phyloP scores from a whole-genome alignment of 495 filamentous ascomycete genomes.

The Ramalina intermedia region DNA sequence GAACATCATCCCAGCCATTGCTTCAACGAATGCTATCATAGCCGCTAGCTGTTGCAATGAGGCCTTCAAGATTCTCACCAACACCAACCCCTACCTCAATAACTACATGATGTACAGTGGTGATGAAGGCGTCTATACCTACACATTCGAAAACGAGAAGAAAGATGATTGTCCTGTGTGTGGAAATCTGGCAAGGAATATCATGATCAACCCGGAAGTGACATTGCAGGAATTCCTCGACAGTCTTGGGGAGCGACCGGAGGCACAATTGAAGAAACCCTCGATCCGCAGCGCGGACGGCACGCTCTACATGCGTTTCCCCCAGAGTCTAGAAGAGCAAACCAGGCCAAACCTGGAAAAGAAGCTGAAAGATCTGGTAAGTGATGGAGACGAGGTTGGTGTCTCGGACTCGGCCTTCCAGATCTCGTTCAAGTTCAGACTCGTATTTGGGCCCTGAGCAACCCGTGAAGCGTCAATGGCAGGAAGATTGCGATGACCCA shows the following conservation, averaged over 20 bases:
- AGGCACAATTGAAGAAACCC: constrained; percentile 81
- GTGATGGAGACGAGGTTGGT: constrained; percentile 57
- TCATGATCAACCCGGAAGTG: constrained; percentile 52
- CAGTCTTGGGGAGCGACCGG: constrained; percentile 64
- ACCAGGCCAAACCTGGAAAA: constrained; percentile 69
- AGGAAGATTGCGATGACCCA: not conserved
- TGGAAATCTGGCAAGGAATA: constrained; percentile 59
- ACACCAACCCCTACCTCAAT: constrained; percentile 62
- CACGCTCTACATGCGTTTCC: constrained; percentile 81
- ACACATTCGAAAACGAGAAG: constrained; percentile 85
- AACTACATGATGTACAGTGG: constrained; percentile 99
- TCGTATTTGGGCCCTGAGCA: constrained; percentile 29
- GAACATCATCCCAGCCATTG: constrained; percentile 98
- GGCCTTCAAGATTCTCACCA: constrained; percentile 83
- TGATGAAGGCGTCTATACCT: constrained; percentile 88
- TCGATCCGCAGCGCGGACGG: constrained; percentile 66
- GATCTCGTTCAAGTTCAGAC: constrained; percentile 55
- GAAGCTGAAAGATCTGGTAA: constrained; percentile 51
- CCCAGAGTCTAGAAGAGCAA: constrained; percentile 63
- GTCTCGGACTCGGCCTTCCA: constrained; percentile 73
- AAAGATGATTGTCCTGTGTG: constrained; percentile 93
- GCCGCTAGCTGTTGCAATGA: constrained; percentile 93
- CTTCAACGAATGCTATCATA: constrained; percentile 92
- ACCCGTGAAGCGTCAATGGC: not conserved
- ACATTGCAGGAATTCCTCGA: constrained; percentile 82